Percentiles rank a stretch among this genome's conserved stretches.
These are phyloP conservation scores for Cryphonectria naterciae DNA, from an alignment of 2,329 filamentous ascomycete species.

Conservation along the genomic window DNA sequence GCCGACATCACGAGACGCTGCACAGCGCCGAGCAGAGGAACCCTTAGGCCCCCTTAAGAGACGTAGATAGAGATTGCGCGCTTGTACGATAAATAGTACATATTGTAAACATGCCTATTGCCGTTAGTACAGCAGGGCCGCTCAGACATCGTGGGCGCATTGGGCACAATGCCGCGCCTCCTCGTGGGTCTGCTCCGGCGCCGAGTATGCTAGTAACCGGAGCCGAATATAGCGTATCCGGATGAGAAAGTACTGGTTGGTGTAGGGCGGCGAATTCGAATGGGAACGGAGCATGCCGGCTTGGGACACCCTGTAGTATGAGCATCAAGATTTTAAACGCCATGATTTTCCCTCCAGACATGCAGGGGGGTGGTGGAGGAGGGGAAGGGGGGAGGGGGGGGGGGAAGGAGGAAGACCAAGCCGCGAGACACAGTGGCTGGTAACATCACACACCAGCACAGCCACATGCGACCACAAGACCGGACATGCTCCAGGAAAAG, in stretches of 20 bases:
- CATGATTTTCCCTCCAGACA: not conserved
- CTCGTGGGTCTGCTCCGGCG: not conserved
- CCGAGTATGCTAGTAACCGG: not conserved
- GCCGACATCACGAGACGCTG: not conserved
- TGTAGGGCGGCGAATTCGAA: not conserved
- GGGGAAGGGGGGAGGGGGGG: not conserved
- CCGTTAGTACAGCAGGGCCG: not conserved
- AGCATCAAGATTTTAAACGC: not conserved
- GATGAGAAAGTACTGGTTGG: not conserved
- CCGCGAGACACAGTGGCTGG: not conserved
- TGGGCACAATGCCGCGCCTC: not conserved
- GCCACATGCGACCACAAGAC: not conserved
- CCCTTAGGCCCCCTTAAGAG: not conserved
- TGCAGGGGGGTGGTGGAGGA: not conserved
- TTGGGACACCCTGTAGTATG: not conserved
- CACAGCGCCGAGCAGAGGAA: not conserved
- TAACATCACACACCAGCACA: not conserved
- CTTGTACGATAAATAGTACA: not conserved
- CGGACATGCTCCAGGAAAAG: not conserved
- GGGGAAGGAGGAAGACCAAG: not conserved
- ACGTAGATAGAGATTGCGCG: not conserved
- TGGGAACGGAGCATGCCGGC: not conserved
- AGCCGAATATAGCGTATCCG: not conserved
- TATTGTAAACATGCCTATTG: not conserved
- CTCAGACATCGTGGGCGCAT: not conserved